Evolutionary conservation across 1,284 basidiomycete species (phyloP).

Genomic region (Chondrostereum purpureum): DNA sequence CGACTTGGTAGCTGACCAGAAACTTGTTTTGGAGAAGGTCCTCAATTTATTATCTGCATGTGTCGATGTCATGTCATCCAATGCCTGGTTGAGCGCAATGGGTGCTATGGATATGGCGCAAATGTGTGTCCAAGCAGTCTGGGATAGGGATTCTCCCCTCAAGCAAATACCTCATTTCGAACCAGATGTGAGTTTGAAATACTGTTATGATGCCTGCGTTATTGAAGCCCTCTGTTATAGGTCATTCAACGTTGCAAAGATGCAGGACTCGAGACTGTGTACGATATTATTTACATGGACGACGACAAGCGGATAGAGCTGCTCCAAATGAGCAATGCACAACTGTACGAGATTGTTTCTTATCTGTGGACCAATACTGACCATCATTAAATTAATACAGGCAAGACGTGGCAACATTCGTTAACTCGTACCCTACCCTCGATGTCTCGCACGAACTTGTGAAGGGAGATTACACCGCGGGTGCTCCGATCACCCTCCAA

Average conservation of each 20-base stretch:
- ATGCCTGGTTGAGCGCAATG: conserved; percentile 89
- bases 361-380: background rate
- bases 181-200: conserved; percentile 58
- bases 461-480: conserved; percentile 79
- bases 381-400: conserved; percentile 30
- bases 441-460: conserved; percentile 83
- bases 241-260: conserved; percentile 82
- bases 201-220: too few relatives aligned
- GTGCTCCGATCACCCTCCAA: conserved; percentile 76
- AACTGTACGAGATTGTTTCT: conserved; percentile 58
- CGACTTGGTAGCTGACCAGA: conserved; percentile 90
- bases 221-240: too few relatives aligned
- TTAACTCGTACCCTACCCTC: conserved; percentile 90
- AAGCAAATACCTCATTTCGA: conserved; percentile 97
- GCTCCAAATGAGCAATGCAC: conserved; percentile 78
- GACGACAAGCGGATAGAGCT: conserved; percentile 81
- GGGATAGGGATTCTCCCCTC: conserved; percentile 93
- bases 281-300: conserved; percentile 97
- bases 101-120: conserved; percentile 99
- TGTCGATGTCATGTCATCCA: conserved; percentile 97
- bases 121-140: conserved; percentile 98
- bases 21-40: conserved; percentile 81
- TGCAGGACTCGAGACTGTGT: conserved; percentile 78
- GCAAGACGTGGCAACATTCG: conserved; percentile 87
- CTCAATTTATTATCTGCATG: conserved; percentile 88